Conservation (phyloP, 306 rosid species). For the Lathyrus sativus region DNA sequence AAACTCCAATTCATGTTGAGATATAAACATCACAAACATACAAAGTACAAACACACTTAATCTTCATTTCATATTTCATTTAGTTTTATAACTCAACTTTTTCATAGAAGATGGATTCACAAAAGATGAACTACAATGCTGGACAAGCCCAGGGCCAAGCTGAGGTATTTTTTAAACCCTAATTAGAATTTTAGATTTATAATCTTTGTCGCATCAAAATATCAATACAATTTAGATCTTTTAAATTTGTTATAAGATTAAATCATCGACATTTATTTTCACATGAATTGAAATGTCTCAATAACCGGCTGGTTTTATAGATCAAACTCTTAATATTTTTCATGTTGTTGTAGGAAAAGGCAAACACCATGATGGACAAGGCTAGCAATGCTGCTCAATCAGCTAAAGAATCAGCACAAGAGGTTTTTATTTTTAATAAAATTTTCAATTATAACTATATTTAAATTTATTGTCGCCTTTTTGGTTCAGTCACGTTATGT, state of each 20-base stretch:
- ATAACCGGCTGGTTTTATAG: too few species aligned
- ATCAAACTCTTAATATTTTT: not conserved
- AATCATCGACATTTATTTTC: not conserved
- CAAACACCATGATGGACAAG: constrained; percentile 50
- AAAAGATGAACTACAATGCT: constrained; percentile 46
- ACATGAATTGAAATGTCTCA: too few species aligned
- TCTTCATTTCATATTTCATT: constrained; percentile 22
- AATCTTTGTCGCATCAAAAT: not conserved
- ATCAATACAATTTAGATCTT: not conserved
- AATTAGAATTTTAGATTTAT: too few species aligned
- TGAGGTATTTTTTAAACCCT: constrained; percentile 40
- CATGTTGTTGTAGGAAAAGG: constrained; percentile 53
- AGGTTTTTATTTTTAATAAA: constrained; percentile 28
- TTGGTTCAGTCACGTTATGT: not conserved
- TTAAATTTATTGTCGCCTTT: not conserved
- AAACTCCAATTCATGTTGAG: not conserved
- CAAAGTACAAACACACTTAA: not conserved
- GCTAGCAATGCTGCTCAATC: constrained; percentile 53
- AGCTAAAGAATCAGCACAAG: constrained; percentile 52
- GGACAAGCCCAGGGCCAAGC: constrained; percentile 68
- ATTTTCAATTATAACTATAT: not conserved
- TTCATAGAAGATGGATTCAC: constrained; percentile 41
- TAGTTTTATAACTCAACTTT: not conserved
- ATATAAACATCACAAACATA: constrained; percentile 5
- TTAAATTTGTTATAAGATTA: not conserved